Percentiles rank a stretch among this genome's conserved stretches.
phyloP scores from a whole-genome alignment of 495 filamentous ascomycete species.

The Penicillium pulvis region DNA sequence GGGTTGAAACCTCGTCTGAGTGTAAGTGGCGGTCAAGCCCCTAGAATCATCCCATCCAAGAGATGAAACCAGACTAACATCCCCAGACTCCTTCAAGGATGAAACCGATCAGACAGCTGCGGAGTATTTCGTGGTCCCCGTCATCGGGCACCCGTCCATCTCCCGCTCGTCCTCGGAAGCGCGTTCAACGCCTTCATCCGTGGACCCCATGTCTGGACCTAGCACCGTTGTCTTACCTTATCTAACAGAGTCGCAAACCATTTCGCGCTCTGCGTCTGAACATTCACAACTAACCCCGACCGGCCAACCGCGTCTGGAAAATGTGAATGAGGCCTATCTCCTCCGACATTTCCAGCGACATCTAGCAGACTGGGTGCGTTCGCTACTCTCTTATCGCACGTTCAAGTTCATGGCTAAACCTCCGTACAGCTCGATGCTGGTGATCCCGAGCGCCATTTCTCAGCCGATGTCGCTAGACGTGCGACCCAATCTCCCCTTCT shows the following conservation, averaged over 20 bases:
- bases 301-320: slow-evolving; percentile 29
- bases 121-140: slow-evolving; percentile 41
- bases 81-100: slow-evolving; percentile 43
- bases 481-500: slow-evolving; percentile 39
- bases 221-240: slow-evolving; percentile 18
- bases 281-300: slow-evolving; percentile 24
- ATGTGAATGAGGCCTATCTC: slow-evolving; percentile 44
- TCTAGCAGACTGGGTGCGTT: slow-evolving; percentile 41
- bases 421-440: slow-evolving; percentile 40
- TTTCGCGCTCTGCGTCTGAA: slow-evolving; percentile 22
- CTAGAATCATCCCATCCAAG: not conserved
- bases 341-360: slow-evolving; percentile 43
- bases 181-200: slow-evolving; percentile 32
- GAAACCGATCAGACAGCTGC: slow-evolving; percentile 46
- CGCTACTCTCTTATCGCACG: not conserved
- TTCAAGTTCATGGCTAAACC: not conserved
- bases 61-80: slow-evolving; percentile 2
- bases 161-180: slow-evolving; percentile 30
- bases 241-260: slow-evolving; percentile 18
- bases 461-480: slow-evolving; percentile 36
- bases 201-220: slow-evolving; percentile 23
- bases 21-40: slow-evolving; percentile 23
- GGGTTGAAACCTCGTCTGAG: slow-evolving; percentile 36
- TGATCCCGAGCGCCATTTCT: slow-evolving; percentile 40
- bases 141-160: slow-evolving; percentile 19